A percentile compares a stretch with the other conserved stretches of the same genome.
Evolutionary conservation across 176 grass and related monocot genomes (phyloP).

Genomic region (Stipa capillata): DNA sequence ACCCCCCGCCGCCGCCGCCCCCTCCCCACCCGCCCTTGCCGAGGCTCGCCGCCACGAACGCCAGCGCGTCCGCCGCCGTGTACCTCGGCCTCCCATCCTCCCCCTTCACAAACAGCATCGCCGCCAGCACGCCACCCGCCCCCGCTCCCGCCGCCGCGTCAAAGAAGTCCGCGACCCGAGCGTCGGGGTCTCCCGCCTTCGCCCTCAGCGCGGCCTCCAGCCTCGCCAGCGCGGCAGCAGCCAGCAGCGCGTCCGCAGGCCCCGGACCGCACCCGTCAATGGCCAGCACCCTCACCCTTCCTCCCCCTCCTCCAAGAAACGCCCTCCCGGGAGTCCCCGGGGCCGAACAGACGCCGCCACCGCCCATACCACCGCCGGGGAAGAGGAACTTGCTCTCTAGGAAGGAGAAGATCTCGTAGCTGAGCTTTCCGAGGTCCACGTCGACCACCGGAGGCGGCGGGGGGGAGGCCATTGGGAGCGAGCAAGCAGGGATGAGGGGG

Average conservation of each 20-base stretch:
- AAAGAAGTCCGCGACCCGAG: slow-evolving; percentile 64
- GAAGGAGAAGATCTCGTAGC: slow-evolving; percentile 94
- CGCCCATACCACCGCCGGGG: not conserved
- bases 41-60: slow-evolving; percentile 34
- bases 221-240: slow-evolving; percentile 30
- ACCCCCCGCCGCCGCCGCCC: not conserved
- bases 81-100: slow-evolving; percentile 34
- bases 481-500: not conserved
- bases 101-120: slow-evolving; percentile 58
- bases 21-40: slow-evolving; percentile 4
- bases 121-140: slow-evolving; percentile 46
- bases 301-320: not conserved
- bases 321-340: slow-evolving; percentile 24
- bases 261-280: slow-evolving; percentile 52
- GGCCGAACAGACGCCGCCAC: not conserved
- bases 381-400: slow-evolving; percentile 93
- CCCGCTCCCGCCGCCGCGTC: slow-evolving; percentile 58
- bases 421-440: slow-evolving; percentile 73
- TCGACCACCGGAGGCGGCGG: slow-evolving; percentile 5
- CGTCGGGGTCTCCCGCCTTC: slow-evolving; percentile 28
- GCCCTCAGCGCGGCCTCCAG: slow-evolving; percentile 55
- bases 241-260: slow-evolving; percentile 52
- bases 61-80: slow-evolving; percentile 52
- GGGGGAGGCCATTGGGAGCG: slow-evolving; percentile 18
- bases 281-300: slow-evolving; percentile 49